Conservation (phyloP, 805 yeast species). For the Candida berthetii region DNA sequence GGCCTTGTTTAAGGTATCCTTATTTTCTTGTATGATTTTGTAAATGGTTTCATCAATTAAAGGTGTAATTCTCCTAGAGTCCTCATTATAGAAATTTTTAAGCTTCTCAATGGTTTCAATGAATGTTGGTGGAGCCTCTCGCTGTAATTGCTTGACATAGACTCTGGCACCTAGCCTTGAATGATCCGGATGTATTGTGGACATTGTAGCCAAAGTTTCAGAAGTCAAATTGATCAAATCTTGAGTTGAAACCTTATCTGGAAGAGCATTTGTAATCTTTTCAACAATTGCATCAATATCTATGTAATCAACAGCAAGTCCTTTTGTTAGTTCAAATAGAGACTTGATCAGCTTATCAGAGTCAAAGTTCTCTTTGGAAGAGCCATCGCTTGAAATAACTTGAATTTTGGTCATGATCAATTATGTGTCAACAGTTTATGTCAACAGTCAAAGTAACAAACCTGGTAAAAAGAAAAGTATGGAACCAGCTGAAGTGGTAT, state of each 20-base stretch:
- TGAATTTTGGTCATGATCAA: conserved; percentile 38
- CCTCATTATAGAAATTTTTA: conserved; percentile 75
- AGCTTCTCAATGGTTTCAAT: conserved; percentile 70
- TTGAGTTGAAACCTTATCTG: conserved; percentile 86
- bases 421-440: neutral
- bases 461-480: too few relatives aligned
- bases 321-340: conserved; percentile 83
- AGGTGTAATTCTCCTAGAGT: conserved; percentile 51
- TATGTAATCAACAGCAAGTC: conserved; percentile 78
- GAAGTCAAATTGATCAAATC: conserved; percentile 82
- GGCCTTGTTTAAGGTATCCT: conserved; percentile 63
- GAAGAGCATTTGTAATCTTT: conserved; percentile 85
- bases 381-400: conserved; percentile 84
- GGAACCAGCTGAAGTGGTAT: too few relatives aligned
- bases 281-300: conserved; percentile 91
- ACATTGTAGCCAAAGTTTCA: conserved; percentile 96
- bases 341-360: conserved; percentile 91
- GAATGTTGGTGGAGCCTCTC: conserved; percentile 83
- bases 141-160: conserved; percentile 91
- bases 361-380: conserved; percentile 72
- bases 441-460: too few relatives aligned
- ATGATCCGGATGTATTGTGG: conserved; percentile 95
- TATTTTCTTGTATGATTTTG: conserved; percentile 54
- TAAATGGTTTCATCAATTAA: conserved; percentile 64
- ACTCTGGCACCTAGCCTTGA: conserved; percentile 93